Percentiles rank a stretch among this genome's conserved stretches.
These are phyloP conservation scores for Tricholoma furcatifolium DNA, from an alignment of 768 basidiomycete genomes.

Conservation along the genomic window DNA sequence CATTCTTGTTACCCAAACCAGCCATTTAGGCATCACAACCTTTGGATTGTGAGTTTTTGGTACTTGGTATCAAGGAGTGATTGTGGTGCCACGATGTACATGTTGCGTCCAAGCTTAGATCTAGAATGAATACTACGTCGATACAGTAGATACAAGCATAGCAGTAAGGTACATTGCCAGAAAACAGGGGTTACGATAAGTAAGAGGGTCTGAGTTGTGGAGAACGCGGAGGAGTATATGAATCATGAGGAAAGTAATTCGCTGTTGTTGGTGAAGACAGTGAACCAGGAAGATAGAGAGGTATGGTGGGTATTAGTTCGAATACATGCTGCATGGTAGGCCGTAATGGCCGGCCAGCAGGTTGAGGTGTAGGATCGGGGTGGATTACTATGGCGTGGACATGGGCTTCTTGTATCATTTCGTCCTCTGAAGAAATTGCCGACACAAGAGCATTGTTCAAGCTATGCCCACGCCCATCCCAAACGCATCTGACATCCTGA, in stretches of 20 bases:
- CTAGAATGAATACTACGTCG: neutral
- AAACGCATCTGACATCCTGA: conserved; percentile 79
- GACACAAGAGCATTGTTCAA: conserved; percentile 63
- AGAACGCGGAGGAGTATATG: conserved; percentile 56
- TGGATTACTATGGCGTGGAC: conserved; percentile 86
- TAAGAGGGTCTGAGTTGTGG: conserved; percentile 38
- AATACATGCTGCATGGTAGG: conserved; percentile 71
- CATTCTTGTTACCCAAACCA: conserved; percentile 23
- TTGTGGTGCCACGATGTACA: too few species aligned
- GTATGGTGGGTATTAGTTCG: conserved; percentile 76
- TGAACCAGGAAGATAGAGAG: conserved; percentile 64
- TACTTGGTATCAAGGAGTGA: too few species aligned
- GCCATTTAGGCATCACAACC: neutral
- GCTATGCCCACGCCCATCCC: conserved; percentile 73
- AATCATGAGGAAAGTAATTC: conserved; percentile 47
- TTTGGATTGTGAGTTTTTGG: too few species aligned
- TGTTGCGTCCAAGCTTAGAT: too few species aligned
- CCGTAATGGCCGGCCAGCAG: conserved; percentile 38
- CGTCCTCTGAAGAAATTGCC: conserved; percentile 46
- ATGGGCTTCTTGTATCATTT: conserved; percentile 72
- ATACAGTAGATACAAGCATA: conserved; percentile 10
- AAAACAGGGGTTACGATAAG: conserved; percentile 4
- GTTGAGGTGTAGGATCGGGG: conserved; percentile 38
- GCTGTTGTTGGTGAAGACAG: conserved; percentile 53
- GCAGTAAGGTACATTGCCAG: neutral